Percentiles rank a stretch among this genome's conserved stretches.
These are phyloP conservation scores for Medicago ruthenica DNA, from an alignment of 306 rosid species.

Conservation along the genomic window DNA sequence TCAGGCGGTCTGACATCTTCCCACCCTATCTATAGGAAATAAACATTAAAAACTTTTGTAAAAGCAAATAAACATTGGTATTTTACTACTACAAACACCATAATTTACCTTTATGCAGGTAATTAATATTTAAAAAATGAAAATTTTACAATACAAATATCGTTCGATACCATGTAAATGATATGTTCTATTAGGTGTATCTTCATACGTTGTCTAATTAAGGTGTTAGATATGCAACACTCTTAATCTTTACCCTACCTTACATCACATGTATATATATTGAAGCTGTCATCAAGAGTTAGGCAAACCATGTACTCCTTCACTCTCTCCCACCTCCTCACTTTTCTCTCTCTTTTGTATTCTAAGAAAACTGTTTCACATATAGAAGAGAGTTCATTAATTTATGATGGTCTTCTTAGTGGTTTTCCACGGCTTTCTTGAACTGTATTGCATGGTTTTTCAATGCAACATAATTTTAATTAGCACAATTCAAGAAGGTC, in stretches of 20 bases:
- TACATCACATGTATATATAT: conserved; percentile 11
- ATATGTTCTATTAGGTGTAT: too few relatives aligned
- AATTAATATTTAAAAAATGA: too few relatives aligned
- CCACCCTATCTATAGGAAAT: too few relatives aligned
- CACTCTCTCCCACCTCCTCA: not conserved
- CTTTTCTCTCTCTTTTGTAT: conserved; percentile 2
- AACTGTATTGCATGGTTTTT: conserved; percentile 46
- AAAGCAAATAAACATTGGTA: too few relatives aligned
- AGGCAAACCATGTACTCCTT: not conserved
- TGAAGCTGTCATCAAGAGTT: not conserved
- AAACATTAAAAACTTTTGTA: too few relatives aligned
- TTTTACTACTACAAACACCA: too few relatives aligned
- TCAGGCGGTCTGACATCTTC: too few relatives aligned
- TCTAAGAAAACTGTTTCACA: not conserved
- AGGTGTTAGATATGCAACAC: too few relatives aligned
- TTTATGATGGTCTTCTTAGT: conserved; percentile 54
- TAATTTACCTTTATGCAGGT: too few relatives aligned
- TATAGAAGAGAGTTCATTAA: not conserved
- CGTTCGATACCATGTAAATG: too few relatives aligned
- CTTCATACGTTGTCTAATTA: too few relatives aligned
- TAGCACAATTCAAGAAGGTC: conserved; percentile 59
- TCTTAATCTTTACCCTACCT: not conserved
- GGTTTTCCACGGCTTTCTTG: conserved; percentile 84
- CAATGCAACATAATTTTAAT: conserved; percentile 25
- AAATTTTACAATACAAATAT: too few relatives aligned